Conservation (phyloP, 2,329 filamentous ascomycete genomes). For the Kalmusia sp. region DNA sequence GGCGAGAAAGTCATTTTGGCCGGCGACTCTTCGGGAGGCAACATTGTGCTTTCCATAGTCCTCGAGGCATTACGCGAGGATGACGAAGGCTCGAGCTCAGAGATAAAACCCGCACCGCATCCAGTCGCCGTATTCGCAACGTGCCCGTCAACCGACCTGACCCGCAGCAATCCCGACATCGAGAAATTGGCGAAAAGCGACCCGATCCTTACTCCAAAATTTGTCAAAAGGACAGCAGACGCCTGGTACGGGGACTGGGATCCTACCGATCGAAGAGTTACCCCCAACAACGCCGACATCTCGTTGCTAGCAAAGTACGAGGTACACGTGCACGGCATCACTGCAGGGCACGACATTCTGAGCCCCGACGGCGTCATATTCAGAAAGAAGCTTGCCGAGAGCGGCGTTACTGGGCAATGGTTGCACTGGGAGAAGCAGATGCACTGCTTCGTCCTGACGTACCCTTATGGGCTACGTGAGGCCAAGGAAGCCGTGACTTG, state of each 20-base stretch:
- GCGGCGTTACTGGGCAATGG: constrained; percentile 59
- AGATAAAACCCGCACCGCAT: constrained; percentile 18
- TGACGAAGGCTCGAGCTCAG: constrained; percentile 10
- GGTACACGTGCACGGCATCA: constrained; percentile 60
- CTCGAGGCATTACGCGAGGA: constrained; percentile 48
- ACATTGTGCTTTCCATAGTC: constrained; percentile 55
- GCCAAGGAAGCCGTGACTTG: constrained; percentile 55
- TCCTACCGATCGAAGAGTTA: constrained; percentile 54
- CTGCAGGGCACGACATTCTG: constrained; percentile 61
- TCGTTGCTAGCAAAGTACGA: constrained; percentile 45
- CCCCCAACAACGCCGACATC: constrained; percentile 57
- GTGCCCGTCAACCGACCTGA: constrained; percentile 58
- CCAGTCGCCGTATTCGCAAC: constrained; percentile 54
- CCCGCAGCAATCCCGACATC: constrained; percentile 55
- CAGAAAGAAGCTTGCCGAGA: constrained; percentile 52
- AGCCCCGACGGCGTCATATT: constrained; percentile 60
- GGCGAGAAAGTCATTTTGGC: constrained; percentile 57
- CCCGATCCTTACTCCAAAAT: constrained; percentile 53
- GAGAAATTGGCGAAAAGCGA: constrained; percentile 50
- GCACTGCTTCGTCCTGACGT: constrained; percentile 65
- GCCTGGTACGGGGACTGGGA: constrained; percentile 53
- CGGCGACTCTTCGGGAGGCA: constrained; percentile 65
- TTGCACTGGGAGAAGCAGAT: constrained; percentile 66
- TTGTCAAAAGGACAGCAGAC: constrained; percentile 51
- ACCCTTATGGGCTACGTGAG: constrained; percentile 57